phyloP scores from a whole-genome alignment of 148 eudicot genomes.

The Tetragonia tetragonoides region DNA sequence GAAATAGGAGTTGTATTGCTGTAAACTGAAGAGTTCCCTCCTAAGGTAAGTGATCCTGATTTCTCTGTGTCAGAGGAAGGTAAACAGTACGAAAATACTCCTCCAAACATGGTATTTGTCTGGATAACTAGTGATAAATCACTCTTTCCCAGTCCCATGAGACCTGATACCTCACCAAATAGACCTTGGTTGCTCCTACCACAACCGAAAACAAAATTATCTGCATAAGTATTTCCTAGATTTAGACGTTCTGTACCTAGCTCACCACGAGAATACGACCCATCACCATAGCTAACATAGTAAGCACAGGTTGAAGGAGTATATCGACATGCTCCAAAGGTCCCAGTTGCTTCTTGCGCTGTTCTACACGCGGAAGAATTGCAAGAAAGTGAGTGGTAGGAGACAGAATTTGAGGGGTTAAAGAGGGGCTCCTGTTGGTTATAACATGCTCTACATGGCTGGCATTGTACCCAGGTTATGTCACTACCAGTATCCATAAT shows the following conservation, averaged over 20 bases:
- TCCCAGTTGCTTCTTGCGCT: slow-evolving; percentile 43
- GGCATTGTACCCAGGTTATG: slow-evolving; percentile 83
- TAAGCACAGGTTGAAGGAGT: slow-evolving; percentile 46
- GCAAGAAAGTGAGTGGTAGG: slow-evolving; percentile 46
- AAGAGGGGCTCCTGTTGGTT: slow-evolving; percentile 67
- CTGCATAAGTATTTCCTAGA: slow-evolving; percentile 34
- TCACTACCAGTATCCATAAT: slow-evolving; percentile 91
- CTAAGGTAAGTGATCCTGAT: slow-evolving; percentile 60
- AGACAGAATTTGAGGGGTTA: slow-evolving; percentile 48
- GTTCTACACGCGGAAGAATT: slow-evolving; percentile 45
- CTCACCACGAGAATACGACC: slow-evolving; percentile 64
- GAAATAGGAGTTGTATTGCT: slow-evolving; percentile 59
- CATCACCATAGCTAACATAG: slow-evolving; percentile 68
- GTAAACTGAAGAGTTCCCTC: slow-evolving; percentile 41
- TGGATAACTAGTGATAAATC: slow-evolving; percentile 58
- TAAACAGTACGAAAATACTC: slow-evolving; percentile 72
- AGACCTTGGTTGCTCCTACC: slow-evolving; percentile 64
- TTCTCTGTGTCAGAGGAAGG: slow-evolving; percentile 45
- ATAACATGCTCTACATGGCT: slow-evolving; percentile 71
- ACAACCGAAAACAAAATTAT: slow-evolving; percentile 70
- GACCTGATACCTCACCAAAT: slow-evolving; percentile 71
- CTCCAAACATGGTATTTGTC: slow-evolving; percentile 45
- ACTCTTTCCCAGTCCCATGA: slow-evolving; percentile 73
- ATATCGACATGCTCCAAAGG: slow-evolving; percentile 8
- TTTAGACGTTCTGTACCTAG: slow-evolving; percentile 42